phyloP scores from a whole-genome alignment of 768 basidiomycete genomes.

The Pleurotus cornucopiae region DNA sequence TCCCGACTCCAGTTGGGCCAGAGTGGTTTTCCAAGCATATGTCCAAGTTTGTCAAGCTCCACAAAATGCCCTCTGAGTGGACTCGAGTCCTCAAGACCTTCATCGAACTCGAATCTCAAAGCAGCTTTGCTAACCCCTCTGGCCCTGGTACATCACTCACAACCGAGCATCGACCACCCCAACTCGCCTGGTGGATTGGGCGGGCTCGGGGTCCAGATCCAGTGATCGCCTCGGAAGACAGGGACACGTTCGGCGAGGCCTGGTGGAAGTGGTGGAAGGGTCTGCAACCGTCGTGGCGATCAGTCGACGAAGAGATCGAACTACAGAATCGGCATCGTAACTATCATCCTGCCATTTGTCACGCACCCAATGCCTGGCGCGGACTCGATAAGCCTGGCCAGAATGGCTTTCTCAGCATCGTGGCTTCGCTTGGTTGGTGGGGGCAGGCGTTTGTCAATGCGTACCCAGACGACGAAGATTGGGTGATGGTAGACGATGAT shows the following conservation, averaged over 20 bases:
- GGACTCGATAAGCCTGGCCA: constrained; percentile 1
- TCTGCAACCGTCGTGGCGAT: neutral
- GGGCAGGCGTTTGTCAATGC: neutral
- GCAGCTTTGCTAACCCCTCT: neutral
- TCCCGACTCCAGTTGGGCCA: too few relatives aligned
- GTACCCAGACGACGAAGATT: neutral
- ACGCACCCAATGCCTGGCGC: neutral
- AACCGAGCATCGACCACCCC: neutral
- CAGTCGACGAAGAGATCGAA: neutral
- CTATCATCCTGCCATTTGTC: neutral
- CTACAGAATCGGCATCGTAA: neutral
- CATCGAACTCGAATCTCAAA: neutral
- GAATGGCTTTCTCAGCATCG: constrained; percentile 7
- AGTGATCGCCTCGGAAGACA: neutral
- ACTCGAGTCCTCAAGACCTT: neutral
- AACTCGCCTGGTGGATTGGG: constrained; percentile 7
- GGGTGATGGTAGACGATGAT: neutral
- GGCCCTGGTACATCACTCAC: neutral
- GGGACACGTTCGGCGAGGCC: neutral
- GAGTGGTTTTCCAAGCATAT: too few relatives aligned
- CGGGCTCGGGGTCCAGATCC: neutral
- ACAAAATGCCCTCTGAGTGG: too few relatives aligned
- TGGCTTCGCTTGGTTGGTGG: constrained; percentile 5
- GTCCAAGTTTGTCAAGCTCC: too few relatives aligned
- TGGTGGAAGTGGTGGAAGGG: constrained; percentile 7